Evolutionary conservation across 805 yeast genomes (phyloP).

Genomic region (Myxozyma nipponensis): DNA sequence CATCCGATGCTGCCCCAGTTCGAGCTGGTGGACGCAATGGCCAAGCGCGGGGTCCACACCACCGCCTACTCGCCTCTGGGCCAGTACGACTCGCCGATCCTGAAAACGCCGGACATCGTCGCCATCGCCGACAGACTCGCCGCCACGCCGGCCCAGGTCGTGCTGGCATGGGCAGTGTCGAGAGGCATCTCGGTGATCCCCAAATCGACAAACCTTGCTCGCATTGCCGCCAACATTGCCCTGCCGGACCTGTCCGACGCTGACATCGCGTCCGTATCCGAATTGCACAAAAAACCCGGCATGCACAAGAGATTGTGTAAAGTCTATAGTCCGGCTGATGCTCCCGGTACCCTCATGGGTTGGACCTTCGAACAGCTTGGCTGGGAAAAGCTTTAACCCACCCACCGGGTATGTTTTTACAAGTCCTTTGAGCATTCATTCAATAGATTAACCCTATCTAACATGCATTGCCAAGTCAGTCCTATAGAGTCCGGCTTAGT

Average conservation of each 20-base stretch:
- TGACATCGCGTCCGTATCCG: conserved; percentile 6
- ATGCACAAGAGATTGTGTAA: conserved; percentile 16
- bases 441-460: too few relatives aligned
- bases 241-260: conserved; percentile 13
- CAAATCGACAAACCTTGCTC: conserved; percentile 65
- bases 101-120: conserved; percentile 51
- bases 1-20: conserved; percentile 70
- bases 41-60: conserved; percentile 49
- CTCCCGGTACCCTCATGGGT: conserved; percentile 16
- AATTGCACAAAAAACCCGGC: conserved; percentile 15
- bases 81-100: conserved; percentile 58
- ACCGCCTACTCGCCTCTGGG: conserved; percentile 81
- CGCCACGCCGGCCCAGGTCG: conserved; percentile 55
- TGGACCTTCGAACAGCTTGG: conserved; percentile 25
- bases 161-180: conserved; percentile 81
- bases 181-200: conserved; percentile 72
- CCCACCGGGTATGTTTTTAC: too few relatives aligned
- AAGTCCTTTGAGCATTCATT: too few relatives aligned
- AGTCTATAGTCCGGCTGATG: conserved; percentile 8
- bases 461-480: too few relatives aligned
- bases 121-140: conserved; percentile 60
- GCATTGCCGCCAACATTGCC: conserved; percentile 51
- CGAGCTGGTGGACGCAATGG: conserved; percentile 52
- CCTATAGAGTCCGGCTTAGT: too few relatives aligned
- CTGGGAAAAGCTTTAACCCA: conserved; percentile 7